Conservation (phyloP, 78 protist genomes). For the Speleostelium caveatum region DNA sequence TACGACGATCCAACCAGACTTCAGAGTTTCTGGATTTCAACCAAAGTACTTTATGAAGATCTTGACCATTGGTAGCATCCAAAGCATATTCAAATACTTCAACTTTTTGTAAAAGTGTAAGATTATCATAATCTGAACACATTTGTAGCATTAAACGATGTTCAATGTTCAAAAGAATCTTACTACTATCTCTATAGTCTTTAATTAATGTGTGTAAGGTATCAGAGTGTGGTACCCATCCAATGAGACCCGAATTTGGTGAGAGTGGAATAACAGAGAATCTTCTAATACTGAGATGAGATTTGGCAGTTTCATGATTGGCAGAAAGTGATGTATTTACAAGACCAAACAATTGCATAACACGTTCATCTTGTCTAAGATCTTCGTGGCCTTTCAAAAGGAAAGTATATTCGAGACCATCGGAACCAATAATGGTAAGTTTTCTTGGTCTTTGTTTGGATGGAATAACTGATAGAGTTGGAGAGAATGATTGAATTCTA, state of each 20-base stretch:
- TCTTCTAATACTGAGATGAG: constrained; percentile 78
- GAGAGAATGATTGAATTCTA: constrained; percentile 90
- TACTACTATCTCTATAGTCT: constrained; percentile 89
- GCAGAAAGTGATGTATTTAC: constrained; percentile 96
- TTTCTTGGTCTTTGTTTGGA: constrained; percentile 99
- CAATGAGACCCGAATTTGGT: constrained; percentile 92
- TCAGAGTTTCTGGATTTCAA: constrained; percentile 89
- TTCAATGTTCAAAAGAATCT: constrained; percentile 89
- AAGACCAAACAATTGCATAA: constrained; percentile 98
- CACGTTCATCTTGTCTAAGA: constrained; percentile 97
- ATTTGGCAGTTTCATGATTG: constrained; percentile 85
- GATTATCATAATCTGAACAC: constrained; percentile 95
- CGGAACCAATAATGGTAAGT: constrained; percentile 92
- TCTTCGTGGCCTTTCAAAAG: constrained; percentile 99
- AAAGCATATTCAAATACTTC: constrained; percentile 97
- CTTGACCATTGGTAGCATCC: constrained; percentile 94
- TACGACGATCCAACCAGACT: constrained; percentile 92
- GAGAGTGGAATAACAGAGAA: constrained; percentile 95
- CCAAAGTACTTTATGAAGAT: constrained; percentile 96
- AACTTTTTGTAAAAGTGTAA: constrained; percentile 95
- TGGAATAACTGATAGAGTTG: constrained; percentile 92
- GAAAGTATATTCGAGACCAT: constrained; percentile 91
- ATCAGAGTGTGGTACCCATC: constrained; percentile 96
- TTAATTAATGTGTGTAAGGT: constrained; percentile 94
- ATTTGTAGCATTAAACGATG: constrained; percentile 94